Evolutionary conservation across 1,139 yeast genomes (phyloP).

Genomic region (Saccharomyces pastorianus): DNA sequence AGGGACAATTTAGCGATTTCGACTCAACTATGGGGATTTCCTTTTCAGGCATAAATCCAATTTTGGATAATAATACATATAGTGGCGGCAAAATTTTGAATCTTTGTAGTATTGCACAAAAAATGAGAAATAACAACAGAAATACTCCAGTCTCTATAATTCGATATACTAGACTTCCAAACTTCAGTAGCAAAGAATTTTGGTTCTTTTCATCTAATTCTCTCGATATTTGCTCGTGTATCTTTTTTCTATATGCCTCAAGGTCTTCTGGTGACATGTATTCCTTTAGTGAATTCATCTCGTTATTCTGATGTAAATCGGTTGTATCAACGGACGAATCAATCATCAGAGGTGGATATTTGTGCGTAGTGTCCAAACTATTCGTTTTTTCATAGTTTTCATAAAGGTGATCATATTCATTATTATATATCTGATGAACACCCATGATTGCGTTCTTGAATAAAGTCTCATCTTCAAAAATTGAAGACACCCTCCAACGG

Average conservation of each 20-base stretch:
- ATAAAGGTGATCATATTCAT: conserved; percentile 11
- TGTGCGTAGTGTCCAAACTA: background rate
- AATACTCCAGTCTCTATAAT: conserved; percentile 46
- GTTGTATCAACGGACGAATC: conserved; percentile 9
- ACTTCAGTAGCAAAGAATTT: conserved; percentile 11
- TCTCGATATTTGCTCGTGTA: conserved; percentile 21
- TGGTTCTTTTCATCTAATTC: conserved; percentile 14
- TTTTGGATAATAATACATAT: conserved; percentile 26
- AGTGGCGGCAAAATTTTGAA: conserved; percentile 38
- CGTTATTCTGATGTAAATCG: conserved; percentile 3
- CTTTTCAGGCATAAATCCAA: conserved; percentile 24
- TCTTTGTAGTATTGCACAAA: conserved; percentile 34
- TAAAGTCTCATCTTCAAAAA: conserved; percentile 30
- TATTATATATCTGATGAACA: background rate
- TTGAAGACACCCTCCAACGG: conserved; percentile 36
- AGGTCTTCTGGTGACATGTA: conserved; percentile 25
- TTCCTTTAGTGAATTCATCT: conserved; percentile 14
- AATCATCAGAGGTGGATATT: background rate
- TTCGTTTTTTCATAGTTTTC: conserved; percentile 6
- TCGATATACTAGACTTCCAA: conserved; percentile 35
- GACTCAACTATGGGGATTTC: background rate
- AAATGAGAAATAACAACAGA: conserved; percentile 33
- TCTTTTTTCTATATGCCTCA: conserved; percentile 18
- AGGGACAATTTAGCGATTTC: background rate
- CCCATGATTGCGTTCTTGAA: conserved; percentile 33